phyloP scores from a whole-genome alignment of 176 grass and related monocot genomes.

The Triticum turgidum region DNA sequence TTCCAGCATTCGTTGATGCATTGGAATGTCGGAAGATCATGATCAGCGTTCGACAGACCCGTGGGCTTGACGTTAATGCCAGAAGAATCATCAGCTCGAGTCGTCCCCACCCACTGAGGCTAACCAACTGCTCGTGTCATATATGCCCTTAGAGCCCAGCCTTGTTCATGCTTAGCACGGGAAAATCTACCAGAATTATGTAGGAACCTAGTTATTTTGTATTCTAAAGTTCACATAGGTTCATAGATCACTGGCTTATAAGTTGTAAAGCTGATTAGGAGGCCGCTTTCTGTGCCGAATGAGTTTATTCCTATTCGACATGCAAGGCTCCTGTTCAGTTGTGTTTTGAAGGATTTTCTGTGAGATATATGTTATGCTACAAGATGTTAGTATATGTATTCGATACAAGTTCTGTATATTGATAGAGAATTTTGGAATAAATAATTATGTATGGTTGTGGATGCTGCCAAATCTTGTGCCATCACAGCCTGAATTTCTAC shows the following conservation, averaged over 20 bases:
- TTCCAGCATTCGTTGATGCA: slow-evolving; percentile 58
- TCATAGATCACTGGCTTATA: not conserved
- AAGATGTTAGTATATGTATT: no score
- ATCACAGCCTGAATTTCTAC: no score
- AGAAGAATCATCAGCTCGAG: slow-evolving; percentile 64
- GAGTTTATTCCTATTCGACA: no score
- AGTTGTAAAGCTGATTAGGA: not conserved
- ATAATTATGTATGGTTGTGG: no score
- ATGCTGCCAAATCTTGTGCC: no score
- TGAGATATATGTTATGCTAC: not conserved
- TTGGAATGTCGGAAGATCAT: slow-evolving; percentile 74
- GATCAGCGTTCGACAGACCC: slow-evolving; percentile 68
- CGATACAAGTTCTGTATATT: no score
- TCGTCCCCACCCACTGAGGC: slow-evolving; percentile 16
- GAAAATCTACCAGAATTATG: not conserved
- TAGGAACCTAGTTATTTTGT: not conserved
- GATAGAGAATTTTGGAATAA: no score
- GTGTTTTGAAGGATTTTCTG: not conserved
- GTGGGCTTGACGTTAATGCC: slow-evolving; percentile 90
- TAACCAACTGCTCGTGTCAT: slow-evolving; percentile 33
- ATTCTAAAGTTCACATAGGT: not conserved
- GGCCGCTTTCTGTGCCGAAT: not conserved
- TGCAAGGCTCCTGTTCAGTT: not conserved
- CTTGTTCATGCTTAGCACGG: slow-evolving; percentile 31
- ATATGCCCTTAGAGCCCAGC: slow-evolving; percentile 17